These are phyloP conservation scores for Gnaphalium uliginosum DNA, from an alignment of 129 eudicot species.

Conservation along the genomic window DNA sequence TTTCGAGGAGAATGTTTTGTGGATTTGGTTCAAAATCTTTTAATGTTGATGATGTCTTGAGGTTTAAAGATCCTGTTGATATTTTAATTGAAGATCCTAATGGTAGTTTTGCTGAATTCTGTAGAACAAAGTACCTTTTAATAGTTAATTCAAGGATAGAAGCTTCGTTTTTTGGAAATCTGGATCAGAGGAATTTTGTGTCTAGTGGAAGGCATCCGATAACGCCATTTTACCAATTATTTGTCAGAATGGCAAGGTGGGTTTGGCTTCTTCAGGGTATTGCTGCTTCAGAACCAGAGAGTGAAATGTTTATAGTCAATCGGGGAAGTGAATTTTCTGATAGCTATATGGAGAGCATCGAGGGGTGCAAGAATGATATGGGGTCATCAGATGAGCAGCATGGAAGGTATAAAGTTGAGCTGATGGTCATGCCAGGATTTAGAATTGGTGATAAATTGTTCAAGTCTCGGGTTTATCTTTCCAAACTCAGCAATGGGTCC, in stretches of 20 bases:
- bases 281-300: constrained; percentile 41
- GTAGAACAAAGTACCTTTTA: constrained; percentile 51
- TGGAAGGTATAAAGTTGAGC: constrained; percentile 54
- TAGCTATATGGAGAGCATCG: constrained; percentile 57
- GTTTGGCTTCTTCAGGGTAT: constrained; percentile 64
- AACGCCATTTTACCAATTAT: constrained; percentile 68
- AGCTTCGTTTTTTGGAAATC: constrained; percentile 59
- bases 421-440: constrained; percentile 75
- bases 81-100: constrained; percentile 54
- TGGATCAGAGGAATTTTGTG: constrained; percentile 68
- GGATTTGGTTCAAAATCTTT: constrained; percentile 37
- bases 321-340: constrained; percentile 51
- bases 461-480: constrained; percentile 59
- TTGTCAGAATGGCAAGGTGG: constrained; percentile 69
- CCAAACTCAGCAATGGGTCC: constrained; percentile 24
- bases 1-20: constrained; percentile 57
- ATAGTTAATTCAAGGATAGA: constrained; percentile 67
- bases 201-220: constrained; percentile 58
- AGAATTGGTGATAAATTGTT: constrained; percentile 39
- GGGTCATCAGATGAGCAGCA: constrained; percentile 17
- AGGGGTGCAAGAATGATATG: constrained; percentile 41
- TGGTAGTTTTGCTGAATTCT: constrained; percentile 59
- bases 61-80: constrained; percentile 52
- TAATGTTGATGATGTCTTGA: constrained; percentile 38
- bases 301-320: constrained; percentile 52